A percentile compares a stretch with the other conserved stretches of the same genome.
Conservation (phyloP, 345 rosid species). For the Citrus medica region DNA sequence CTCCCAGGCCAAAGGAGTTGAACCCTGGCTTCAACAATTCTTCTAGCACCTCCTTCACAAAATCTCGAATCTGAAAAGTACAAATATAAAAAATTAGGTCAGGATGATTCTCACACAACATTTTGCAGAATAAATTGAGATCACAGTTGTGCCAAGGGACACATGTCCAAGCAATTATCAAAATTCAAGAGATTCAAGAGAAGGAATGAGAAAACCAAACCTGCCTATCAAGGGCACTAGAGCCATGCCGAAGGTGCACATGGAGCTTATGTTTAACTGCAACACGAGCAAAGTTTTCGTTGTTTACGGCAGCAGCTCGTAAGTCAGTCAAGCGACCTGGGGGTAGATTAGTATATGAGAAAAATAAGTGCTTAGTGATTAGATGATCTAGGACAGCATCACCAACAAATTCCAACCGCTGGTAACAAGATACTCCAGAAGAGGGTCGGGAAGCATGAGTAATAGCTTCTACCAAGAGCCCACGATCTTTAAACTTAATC, state of each 20-base stretch:
- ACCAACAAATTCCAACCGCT: slow-evolving; percentile 94
- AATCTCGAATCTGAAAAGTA: slow-evolving; percentile 74
- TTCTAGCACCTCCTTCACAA: slow-evolving; percentile 81
- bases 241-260: slow-evolving; percentile 87
- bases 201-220: slow-evolving; percentile 32
- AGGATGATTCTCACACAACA: slow-evolving; percentile 2
- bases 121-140: not conserved
- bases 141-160: not conserved
- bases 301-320: slow-evolving; percentile 98
- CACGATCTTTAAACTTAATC: slow-evolving; percentile 50
- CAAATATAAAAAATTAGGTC: slow-evolving; percentile 11
- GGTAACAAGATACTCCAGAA: slow-evolving; percentile 91
- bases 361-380: slow-evolving; percentile 84
- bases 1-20: slow-evolving; percentile 97
- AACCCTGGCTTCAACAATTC: slow-evolving; percentile 83
- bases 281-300: slow-evolving; percentile 96
- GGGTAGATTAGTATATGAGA: slow-evolving; percentile 84
- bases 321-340: slow-evolving; percentile 98
- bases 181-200: not conserved
- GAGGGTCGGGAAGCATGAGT: slow-evolving; percentile 99
- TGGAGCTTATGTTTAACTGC: slow-evolving; percentile 95
- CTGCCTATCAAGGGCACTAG: slow-evolving; percentile 98
- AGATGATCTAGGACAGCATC: slow-evolving; percentile 98
- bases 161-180: not conserved
- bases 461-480: slow-evolving; percentile 80